phyloP scores from a whole-genome alignment of 2,329 filamentous ascomycete genomes.

The Kalmusia sp. region DNA sequence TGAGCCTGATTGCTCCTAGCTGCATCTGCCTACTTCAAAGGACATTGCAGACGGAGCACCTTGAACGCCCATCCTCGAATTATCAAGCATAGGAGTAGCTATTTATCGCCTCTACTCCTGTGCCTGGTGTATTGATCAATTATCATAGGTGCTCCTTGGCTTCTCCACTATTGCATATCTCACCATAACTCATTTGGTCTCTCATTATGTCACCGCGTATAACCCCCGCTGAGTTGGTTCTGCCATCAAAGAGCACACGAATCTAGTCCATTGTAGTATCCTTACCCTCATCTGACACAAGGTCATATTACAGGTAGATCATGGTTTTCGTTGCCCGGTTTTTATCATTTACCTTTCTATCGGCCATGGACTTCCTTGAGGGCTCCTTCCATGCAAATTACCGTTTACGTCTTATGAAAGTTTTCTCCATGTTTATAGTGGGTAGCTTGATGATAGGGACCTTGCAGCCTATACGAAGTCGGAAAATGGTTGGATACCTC shows the following conservation, averaged over 20 bases:
- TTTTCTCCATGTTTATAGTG: conserved; percentile 29
- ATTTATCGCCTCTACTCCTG: not conserved
- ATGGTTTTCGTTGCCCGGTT: conserved; percentile 36
- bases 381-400: conserved; percentile 28
- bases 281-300: conserved; percentile 20
- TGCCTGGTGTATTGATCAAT: not conserved
- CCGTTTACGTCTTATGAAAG: conserved; percentile 24
- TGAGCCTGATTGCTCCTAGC: conserved; percentile 26
- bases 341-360: conserved; percentile 27
- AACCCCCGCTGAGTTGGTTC: conserved; percentile 13
- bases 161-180: conserved; percentile 35
- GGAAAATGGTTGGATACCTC: conserved; percentile 28
- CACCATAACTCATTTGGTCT: conserved; percentile 25
- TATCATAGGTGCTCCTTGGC: conserved; percentile 29
- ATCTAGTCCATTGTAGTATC: conserved; percentile 22
- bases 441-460: conserved; percentile 25
- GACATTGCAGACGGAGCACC: conserved; percentile 17
- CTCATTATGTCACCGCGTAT: conserved; percentile 22
- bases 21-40: conserved; percentile 18
- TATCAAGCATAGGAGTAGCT: conserved; percentile 33
- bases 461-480: conserved; percentile 30
- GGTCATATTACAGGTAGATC: conserved; percentile 30
- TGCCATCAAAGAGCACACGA: conserved; percentile 13
- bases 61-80: conserved; percentile 26
- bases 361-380: conserved; percentile 28